A percentile compares a stretch with the other conserved stretches of the same genome.
phyloP scores from a whole-genome alignment of 345 rosid genomes.

The Carallia pectinifolia region DNA sequence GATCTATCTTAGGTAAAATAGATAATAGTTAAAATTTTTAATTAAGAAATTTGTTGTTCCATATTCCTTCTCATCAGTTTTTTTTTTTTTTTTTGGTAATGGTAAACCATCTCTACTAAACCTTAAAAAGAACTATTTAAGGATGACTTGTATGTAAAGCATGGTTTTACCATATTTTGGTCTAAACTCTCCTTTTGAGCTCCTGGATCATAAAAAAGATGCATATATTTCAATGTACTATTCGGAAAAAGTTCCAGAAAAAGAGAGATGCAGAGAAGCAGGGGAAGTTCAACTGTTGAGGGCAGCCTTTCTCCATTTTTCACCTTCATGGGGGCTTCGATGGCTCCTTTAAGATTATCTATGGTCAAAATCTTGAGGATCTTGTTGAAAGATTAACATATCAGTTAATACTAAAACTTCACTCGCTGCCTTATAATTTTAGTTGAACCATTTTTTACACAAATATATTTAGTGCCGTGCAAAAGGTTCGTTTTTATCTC shows the following conservation, averaged over 20 bases:
- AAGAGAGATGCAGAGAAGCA: neutral
- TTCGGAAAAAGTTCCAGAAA: neutral
- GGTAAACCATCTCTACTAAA: too few species aligned
- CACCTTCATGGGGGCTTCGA: slow-evolving; percentile 9
- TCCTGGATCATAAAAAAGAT: neutral
- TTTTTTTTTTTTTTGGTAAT: too few species aligned
- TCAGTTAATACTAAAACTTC: too few species aligned
- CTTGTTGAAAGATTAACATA: too few species aligned
- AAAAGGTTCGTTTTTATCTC: too few species aligned
- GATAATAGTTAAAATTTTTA: too few species aligned
- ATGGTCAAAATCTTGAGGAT: neutral
- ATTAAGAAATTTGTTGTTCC: too few species aligned
- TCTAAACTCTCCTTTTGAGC: neutral
- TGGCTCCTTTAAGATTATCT: neutral
- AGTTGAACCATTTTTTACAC: neutral
- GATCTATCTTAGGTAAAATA: too few species aligned
- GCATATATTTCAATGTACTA: neutral
- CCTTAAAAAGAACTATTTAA: neutral
- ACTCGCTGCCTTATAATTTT: too few species aligned
- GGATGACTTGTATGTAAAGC: neutral
- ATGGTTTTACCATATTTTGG: neutral
- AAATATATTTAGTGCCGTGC: too few species aligned
- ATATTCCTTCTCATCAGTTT: too few species aligned
- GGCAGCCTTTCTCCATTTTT: slow-evolving; percentile 27
- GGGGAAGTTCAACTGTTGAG: slow-evolving; percentile 10